Evolutionary conservation across 768 basidiomycete genomes (phyloP), one percentile per base, ranked within the genome.

Genomic region (Mycena polygramma): DNA sequence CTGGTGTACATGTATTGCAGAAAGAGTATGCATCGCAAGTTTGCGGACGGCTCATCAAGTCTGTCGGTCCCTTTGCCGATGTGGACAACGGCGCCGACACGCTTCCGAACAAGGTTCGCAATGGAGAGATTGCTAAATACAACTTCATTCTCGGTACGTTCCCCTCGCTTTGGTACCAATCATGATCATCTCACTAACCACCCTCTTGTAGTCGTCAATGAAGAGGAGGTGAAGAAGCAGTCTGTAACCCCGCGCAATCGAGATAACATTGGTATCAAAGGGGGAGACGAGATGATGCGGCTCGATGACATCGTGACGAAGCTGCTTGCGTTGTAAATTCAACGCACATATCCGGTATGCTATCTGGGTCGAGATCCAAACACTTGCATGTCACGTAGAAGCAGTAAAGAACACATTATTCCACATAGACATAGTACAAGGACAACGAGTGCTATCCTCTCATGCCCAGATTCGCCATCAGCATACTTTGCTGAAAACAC

Each of bases 161-260:
- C n/a, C n/a, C n/a, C n/a, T n/a, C n/a, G n/a, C n/a, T n/a, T n/a
- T n/a, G n/a, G n/a, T n/a, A n/a, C n/a, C n/a, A n/a, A n/a, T n/a
- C n/a, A n/a, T n/a, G n/a, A n/a, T n/a, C n/a, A n/a, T n/a, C n/a
- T n/a, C n/a, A n/a, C n/a, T n/a, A n/a, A n/a, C n/a, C n/a, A n/a
- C n/a, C n/a, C n/a, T n/a, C n/a, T 43, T 65, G 19, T 75, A 98
- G 97, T 98, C 68, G 97, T 99, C 64, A 98, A 97, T 36, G 92
- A 97, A 77, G 94, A 96, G 73, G 98, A 99, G 81, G 82, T 95
- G 64, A 92, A 95, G 68, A 84, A 87, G 52, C 88, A 88, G 49
- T 94, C 97, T 8, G 98, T 99, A 72, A 99, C 99, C 77, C 91
- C 98, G 20, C 90, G 97, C 68, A 99, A 98, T 80, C 91, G 98